Base-by-base conservation (phyloP, 2,329 filamentous ascomycete species). In the Cytospora mali region DNA sequence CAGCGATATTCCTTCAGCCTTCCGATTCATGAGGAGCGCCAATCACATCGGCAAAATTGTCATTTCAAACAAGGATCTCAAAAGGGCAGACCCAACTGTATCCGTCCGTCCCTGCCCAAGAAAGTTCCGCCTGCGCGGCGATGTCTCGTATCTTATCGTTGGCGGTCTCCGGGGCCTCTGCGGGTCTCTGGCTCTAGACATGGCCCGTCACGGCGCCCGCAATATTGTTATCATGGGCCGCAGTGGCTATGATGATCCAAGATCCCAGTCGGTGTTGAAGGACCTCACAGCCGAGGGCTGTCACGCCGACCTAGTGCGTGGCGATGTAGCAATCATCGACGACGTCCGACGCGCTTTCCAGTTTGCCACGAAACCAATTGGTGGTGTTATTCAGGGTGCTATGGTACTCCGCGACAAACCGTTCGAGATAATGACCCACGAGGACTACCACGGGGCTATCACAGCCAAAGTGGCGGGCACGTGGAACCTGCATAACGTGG, bases 391-490 rank as follows among this genome's bases (percentile, higher is more conserved):
- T 11, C 54, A 62, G 27, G 50, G 53, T 13, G 29, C 61, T 28
- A 62, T 62, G 61, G 54, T 62, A 4, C 35, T 62, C n/a, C 65
- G 55, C 3, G 59, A 56, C n/a, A 33, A 48, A 25, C 27, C 39
- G 11, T 63, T 57, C 35, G 27, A 21, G 6, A 62, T 63, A 11
- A 74, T 75, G 69, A 65, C 68, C 46, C 60, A 67, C 64, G 57
- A 66, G 31, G 62, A 73, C 6, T 77, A 72, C 72, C 59, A 65
- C 7, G 64, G 66, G 5, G 69, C 70, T 13, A 64, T 74, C 27
- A 55, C 55, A 4, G 25, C 18, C 21, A 57, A 57, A n/a, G 33
- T 57, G 16, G 21, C 11, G n/a, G 55, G 55, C 10, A 48, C 55
- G 6, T 57, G 55, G 55, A 57, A 57, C 27, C 27, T 57, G 23